Conservation (phyloP, 2,329 filamentous ascomycete species). For the Beauveria sp. region DNA sequence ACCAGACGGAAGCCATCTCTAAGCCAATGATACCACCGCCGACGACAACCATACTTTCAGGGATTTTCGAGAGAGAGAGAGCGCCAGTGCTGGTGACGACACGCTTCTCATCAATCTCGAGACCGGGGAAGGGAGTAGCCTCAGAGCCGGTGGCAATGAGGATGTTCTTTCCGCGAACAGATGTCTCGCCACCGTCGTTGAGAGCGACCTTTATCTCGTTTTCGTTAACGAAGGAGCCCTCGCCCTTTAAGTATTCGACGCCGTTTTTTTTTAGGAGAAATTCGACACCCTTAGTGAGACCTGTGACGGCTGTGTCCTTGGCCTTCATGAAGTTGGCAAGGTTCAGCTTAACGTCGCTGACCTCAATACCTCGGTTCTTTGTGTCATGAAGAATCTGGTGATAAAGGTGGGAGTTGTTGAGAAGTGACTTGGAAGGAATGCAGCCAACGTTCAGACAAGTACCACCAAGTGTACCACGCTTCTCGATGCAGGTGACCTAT, state of each 20-base stretch:
- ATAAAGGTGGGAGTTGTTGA: constrained; percentile 99
- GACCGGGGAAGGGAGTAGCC: constrained; percentile 89
- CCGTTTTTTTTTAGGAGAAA: constrained; percentile 99
- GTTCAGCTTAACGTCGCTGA: constrained; percentile 95
- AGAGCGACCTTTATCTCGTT: constrained; percentile 88
- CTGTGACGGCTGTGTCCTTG: constrained; percentile 82
- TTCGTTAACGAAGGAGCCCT: constrained; percentile 78
- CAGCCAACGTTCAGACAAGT: constrained; percentile 99
- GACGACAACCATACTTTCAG: constrained; percentile 95
- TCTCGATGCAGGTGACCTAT: constrained; percentile 95
- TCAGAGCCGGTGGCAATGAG: constrained; percentile 95
- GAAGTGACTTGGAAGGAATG: constrained; percentile 97
- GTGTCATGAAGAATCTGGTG: constrained; percentile 96
- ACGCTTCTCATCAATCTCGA: constrained; percentile 95
- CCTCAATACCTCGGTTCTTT: constrained; percentile 94
- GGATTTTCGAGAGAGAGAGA: constrained; percentile 80
- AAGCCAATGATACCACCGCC: constrained; percentile 98
- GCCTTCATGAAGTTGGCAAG: constrained; percentile 95
- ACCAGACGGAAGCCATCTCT: constrained; percentile 98
- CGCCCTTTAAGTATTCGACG: constrained; percentile 95
- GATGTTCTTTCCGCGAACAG: constrained; percentile 89
- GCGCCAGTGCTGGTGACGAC: constrained; percentile 95
- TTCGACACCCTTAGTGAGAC: constrained; percentile 94
- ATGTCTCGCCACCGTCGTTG: constrained; percentile 84
- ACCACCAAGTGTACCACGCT: constrained; percentile 88